These are phyloP conservation scores for Przewalskia tangutica DNA, from an alignment of 257 asterid genomes.

Conservation along the genomic window DNA sequence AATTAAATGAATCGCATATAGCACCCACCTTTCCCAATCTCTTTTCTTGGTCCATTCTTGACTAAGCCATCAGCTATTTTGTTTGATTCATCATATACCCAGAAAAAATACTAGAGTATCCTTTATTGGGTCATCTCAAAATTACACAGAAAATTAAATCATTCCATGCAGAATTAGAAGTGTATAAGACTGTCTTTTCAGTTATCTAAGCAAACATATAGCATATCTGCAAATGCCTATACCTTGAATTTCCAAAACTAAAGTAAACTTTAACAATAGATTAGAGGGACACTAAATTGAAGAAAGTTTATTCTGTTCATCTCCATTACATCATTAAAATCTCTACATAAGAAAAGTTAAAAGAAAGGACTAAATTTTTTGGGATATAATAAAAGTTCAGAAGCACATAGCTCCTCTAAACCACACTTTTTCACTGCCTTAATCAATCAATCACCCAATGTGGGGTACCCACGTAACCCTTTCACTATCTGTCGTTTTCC, in stretches of 20 bases:
- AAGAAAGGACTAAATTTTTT: background rate
- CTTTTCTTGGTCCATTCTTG: background rate
- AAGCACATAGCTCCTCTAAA: slow-evolving; percentile 10
- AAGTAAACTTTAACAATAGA: background rate
- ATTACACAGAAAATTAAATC: too few relatives aligned
- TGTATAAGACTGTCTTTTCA: background rate
- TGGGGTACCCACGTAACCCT: slow-evolving; percentile 13
- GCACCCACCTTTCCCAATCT: background rate
- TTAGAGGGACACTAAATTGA: background rate
- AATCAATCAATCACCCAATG: slow-evolving; percentile 27
- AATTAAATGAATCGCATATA: background rate
- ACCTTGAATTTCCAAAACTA: background rate
- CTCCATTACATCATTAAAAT: slow-evolving; percentile 21
- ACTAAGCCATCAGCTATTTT: background rate
- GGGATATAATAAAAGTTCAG: slow-evolving; percentile 18
- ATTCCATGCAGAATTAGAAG: too few relatives aligned
- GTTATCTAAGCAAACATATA: background rate
- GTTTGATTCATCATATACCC: background rate
- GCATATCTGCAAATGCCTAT: background rate
- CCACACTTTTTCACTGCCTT: background rate
- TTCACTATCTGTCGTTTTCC: slow-evolving; percentile 6
- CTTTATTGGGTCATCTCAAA: background rate
- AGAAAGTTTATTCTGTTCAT: slow-evolving; percentile 20
- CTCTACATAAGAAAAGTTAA: slow-evolving; percentile 12
- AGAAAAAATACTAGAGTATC: background rate